Conservation (phyloP, 768 basidiomycete genomes). For the Hypholoma sublateritium region DNA sequence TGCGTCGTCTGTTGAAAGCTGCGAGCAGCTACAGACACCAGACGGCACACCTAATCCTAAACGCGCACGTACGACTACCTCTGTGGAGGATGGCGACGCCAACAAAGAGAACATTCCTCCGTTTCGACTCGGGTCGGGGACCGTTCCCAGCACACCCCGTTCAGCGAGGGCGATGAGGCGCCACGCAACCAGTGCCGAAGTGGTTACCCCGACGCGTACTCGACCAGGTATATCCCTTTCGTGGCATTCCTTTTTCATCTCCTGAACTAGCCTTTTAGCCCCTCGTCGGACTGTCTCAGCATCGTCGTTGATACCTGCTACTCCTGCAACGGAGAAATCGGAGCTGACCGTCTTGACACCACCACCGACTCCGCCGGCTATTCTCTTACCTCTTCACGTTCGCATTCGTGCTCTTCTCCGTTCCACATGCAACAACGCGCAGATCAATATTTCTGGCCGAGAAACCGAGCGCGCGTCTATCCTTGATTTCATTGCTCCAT, state of each 20-base stretch:
- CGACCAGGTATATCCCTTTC: constrained; percentile 41
- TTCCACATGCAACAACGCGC: constrained; percentile 58
- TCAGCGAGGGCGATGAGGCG: constrained; percentile 39
- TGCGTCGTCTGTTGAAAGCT: constrained; percentile 25
- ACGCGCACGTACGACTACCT: constrained; percentile 52
- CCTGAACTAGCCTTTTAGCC: constrained; percentile 29
- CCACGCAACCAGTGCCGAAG: constrained; percentile 31
- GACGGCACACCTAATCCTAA: constrained; percentile 66
- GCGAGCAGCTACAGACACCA: constrained; percentile 54
- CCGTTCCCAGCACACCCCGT: constrained; percentile 35
- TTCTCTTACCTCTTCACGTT: constrained; percentile 47
- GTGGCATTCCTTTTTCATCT: constrained; percentile 4
- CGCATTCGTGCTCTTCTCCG: constrained; percentile 73
- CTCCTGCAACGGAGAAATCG: constrained; percentile 44
- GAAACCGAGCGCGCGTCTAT: constrained; percentile 60
- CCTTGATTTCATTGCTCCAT: constrained; percentile 56
- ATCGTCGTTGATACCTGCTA: constrained; percentile 42
- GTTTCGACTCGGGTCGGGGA: constrained; percentile 38
- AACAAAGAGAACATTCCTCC: constrained; percentile 86
- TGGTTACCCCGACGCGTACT: constrained; percentile 39
- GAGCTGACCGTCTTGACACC: constrained; percentile 54
- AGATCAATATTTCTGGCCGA: constrained; percentile 64
- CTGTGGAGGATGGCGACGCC: constrained; percentile 48
- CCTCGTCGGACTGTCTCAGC: constrained; percentile 49
- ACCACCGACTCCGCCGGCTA: constrained; percentile 56